These are phyloP conservation scores for Metschnikowia colocasiae DNA, from an alignment of 805 yeast genomes.

Conservation along the genomic window DNA sequence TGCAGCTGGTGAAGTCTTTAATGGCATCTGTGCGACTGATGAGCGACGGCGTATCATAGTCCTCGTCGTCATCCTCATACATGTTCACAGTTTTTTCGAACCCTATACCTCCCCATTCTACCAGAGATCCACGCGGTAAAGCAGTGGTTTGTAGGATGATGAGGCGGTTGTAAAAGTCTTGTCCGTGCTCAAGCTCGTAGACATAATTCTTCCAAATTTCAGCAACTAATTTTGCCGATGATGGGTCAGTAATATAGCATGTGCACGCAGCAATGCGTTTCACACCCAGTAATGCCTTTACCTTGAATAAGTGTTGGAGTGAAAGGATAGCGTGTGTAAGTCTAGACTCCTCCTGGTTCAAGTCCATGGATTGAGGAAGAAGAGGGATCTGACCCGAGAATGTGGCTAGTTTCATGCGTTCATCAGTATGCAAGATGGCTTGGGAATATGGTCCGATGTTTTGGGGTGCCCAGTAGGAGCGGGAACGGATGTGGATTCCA, in stretches of 20 bases:
- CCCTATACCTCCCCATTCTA: constrained; percentile 74
- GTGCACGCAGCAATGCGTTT: constrained; percentile 44
- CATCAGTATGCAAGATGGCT: constrained; percentile 47
- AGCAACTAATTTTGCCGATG: constrained; percentile 27
- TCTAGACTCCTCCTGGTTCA: constrained; percentile 20
- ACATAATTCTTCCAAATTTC: constrained; percentile 47
- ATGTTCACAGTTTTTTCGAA: constrained; percentile 36
- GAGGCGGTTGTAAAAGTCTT: constrained; percentile 26
- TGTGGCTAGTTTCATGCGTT: constrained; percentile 45
- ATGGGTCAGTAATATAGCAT: constrained; percentile 48
- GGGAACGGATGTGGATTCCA: constrained; percentile 88
- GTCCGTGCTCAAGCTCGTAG: constrained; percentile 15
- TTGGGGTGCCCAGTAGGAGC: constrained; percentile 98
- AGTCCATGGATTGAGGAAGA: constrained; percentile 64
- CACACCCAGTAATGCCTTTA: constrained; percentile 53
- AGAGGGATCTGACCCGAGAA: constrained; percentile 92
- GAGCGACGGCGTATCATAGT: not conserved
- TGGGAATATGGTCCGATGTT: constrained; percentile 98
- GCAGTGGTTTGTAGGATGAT: constrained; percentile 52
- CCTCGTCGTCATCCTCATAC: constrained; percentile 38
- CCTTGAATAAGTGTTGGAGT: constrained; percentile 69
- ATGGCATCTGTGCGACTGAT: not conserved
- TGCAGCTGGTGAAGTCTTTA: constrained; percentile 2
- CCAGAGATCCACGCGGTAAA: constrained; percentile 59
- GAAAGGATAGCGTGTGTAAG: constrained; percentile 48